Percentiles rank a stretch among this genome's conserved stretches.
phyloP scores from a whole-genome alignment of 805 yeast genomes.

The Wickerhamiella kazuoi region DNA sequence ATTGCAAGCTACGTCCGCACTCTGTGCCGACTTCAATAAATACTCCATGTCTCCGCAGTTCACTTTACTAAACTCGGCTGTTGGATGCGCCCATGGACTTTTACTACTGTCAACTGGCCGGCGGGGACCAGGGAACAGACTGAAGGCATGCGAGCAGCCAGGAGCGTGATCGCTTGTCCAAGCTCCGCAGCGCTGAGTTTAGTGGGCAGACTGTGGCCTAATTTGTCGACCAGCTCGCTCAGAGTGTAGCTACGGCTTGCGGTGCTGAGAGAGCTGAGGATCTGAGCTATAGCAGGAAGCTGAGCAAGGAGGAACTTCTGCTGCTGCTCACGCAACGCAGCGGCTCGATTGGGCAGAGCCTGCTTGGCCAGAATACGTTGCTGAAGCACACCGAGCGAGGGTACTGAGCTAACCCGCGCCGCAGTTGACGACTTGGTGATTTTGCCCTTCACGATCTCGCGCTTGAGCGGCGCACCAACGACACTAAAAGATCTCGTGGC shows the following conservation, averaged over 20 bases:
- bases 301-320: constrained; percentile 14
- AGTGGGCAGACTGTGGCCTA: constrained; percentile 11
- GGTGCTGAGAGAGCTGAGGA: constrained; percentile 9
- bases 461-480: no score
- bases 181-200: constrained; percentile 15
- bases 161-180: constrained; percentile 10
- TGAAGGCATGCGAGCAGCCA: constrained; percentile 11
- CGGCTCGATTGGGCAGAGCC: constrained; percentile 6
- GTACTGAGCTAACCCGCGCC: background rate
- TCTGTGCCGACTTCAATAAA: no score
- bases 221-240: constrained; percentile 9
- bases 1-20: no score
- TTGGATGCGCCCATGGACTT: constrained; percentile 1
- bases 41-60: no score
- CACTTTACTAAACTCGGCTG: background rate
- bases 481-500: no score
- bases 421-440: background rate
- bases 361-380: constrained; percentile 20
- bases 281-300: constrained; percentile 11
- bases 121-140: constrained; percentile 14
- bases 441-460: background rate
- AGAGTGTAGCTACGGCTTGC: constrained; percentile 6
- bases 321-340: constrained; percentile 5
- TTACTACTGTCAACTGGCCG: constrained; percentile 15
- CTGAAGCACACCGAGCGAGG: constrained; percentile 7